Percentiles rank a stretch among this genome's conserved stretches.
Conservation (phyloP, 345 rosid species). For the Heritiera fomes region DNA sequence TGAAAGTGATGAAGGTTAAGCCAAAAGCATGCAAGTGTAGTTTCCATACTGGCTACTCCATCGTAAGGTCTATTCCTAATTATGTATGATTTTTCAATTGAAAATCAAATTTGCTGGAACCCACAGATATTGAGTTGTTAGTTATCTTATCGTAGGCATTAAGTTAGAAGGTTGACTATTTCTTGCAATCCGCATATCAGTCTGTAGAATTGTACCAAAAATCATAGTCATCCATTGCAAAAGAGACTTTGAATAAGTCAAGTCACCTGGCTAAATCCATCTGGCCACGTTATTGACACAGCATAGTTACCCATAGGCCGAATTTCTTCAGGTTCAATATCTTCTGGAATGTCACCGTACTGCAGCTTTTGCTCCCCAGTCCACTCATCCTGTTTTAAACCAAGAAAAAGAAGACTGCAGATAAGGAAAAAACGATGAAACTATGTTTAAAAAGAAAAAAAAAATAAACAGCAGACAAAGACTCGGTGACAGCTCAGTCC, state of each 20-base stretch:
- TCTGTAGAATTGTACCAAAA: neutral
- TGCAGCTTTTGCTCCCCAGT: conserved; percentile 87
- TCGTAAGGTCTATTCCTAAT: neutral
- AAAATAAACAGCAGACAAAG: too few relatives aligned
- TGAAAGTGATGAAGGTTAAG: neutral
- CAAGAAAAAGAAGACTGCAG: neutral
- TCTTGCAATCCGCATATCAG: neutral
- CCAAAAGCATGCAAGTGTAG: neutral
- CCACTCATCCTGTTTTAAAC: conserved; percentile 77
- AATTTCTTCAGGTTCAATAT: conserved; percentile 87
- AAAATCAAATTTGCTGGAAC: neutral
- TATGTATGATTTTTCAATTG: neutral
- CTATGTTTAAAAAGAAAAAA: neutral
- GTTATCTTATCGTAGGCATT: neutral
- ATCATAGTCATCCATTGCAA: neutral
- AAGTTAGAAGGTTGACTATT: neutral
- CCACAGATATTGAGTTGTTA: neutral
- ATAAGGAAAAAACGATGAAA: neutral
- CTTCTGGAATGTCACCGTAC: conserved; percentile 71
- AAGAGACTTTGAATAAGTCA: neutral
- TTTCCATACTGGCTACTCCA: neutral
- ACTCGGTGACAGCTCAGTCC: neutral
- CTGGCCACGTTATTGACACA: conserved; percentile 93
- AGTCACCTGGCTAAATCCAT: conserved; percentile 83
- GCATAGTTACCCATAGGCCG: conserved; percentile 98